Percentiles rank a stretch among this genome's conserved stretches.
phyloP scores from a whole-genome alignment of 257 asterid species.

The Mitragyna speciosa region DNA sequence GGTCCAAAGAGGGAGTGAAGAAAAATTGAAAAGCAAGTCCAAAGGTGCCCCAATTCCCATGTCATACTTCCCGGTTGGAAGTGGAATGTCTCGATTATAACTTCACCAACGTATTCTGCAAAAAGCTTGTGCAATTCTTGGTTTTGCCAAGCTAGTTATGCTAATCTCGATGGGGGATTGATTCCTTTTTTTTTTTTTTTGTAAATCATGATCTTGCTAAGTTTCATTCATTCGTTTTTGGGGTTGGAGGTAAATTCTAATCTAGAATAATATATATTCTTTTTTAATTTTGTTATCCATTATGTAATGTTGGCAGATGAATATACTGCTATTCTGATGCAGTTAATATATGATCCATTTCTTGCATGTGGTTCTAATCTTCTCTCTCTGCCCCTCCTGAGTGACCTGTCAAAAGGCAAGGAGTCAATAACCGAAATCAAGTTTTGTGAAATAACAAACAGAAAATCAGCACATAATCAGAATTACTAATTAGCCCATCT shows the following conservation, averaged over 20 bases:
- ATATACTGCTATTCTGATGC: not conserved
- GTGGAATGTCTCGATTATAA: conserved; percentile 7
- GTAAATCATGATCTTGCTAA: not conserved
- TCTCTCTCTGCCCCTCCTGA: too few relatives aligned
- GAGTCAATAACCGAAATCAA: too few relatives aligned
- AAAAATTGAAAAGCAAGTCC: conserved; percentile 3
- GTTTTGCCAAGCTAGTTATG: too few relatives aligned
- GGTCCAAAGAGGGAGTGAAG: not conserved
- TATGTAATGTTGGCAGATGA: not conserved
- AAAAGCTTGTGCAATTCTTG: not conserved
- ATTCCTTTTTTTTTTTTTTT: too few relatives aligned
- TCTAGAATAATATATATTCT: not conserved
- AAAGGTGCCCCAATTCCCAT: conserved; percentile 10
- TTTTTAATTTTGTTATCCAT: too few relatives aligned
- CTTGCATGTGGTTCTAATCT: not conserved
- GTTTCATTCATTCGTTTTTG: not conserved
- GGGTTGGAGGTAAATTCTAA: not conserved
- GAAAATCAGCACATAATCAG: not conserved
- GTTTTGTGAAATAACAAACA: too few relatives aligned
- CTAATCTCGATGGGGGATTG: too few relatives aligned
- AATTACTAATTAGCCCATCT: not conserved
- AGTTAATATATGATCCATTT: not conserved
- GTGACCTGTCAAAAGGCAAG: too few relatives aligned
- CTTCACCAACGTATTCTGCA: not conserved
- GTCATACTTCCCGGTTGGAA: conserved; percentile 14